Evolutionary conservation across 371 early-diverging fungal genomes (phyloP).

Genomic region (Apophysomyces trapeziformis): DNA sequence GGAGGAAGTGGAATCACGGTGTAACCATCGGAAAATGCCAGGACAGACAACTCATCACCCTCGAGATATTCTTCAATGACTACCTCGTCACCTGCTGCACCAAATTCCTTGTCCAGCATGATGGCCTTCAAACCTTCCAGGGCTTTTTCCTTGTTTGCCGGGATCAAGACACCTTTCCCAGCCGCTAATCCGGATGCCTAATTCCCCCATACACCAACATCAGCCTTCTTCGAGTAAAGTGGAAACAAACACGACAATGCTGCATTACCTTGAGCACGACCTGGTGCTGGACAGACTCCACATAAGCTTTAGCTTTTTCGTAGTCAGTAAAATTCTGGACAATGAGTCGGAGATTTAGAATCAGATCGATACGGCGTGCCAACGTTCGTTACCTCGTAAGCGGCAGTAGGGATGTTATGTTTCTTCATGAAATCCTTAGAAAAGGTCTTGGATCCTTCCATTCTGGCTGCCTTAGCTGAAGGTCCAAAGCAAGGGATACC

Average conservation of each 20-base stretch:
- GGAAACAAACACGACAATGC: constrained; percentile 6
- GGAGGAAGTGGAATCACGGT: constrained; percentile 87
- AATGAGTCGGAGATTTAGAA: background rate
- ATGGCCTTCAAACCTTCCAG: constrained; percentile 81
- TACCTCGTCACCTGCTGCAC: constrained; percentile 88
- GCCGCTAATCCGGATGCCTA: constrained; percentile 97
- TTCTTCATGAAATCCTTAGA: constrained; percentile 97
- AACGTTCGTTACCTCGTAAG: constrained; percentile 63
- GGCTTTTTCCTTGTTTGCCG: constrained; percentile 86
- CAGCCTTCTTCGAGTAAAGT: background rate
- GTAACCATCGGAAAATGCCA: constrained; percentile 97
- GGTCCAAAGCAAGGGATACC: constrained; percentile 97
- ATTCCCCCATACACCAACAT: background rate
- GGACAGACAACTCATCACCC: constrained; percentile 91
- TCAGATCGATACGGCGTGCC: no score
- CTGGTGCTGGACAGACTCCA: constrained; percentile 61
- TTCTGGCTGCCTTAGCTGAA: constrained; percentile 83
- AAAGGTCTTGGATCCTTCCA: constrained; percentile 98
- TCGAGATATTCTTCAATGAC: constrained; percentile 95
- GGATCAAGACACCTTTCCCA: constrained; percentile 97
- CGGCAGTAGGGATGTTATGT: constrained; percentile 95
- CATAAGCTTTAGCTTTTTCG: constrained; percentile 75
- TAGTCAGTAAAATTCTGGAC: constrained; percentile 84
- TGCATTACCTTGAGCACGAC: constrained; percentile 76
- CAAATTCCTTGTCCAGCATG: constrained; percentile 91